Conservation (phyloP, 2,329 filamentous ascomycete genomes). For the Orbilia brochopaga region DNA sequence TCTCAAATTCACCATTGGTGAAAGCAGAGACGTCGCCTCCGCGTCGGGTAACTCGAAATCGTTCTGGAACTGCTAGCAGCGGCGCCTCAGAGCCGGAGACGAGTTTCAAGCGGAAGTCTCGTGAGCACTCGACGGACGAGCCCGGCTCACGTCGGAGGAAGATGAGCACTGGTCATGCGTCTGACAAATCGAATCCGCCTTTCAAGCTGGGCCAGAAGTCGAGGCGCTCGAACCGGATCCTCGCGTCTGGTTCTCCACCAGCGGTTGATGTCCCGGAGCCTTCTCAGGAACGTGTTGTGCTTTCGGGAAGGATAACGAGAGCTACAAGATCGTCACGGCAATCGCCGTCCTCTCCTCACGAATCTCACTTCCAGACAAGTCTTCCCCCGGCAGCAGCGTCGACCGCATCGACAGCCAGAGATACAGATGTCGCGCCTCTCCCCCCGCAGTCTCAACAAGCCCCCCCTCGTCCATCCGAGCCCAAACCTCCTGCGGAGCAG, state of each 20-base stretch:
- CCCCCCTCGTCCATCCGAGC: background rate
- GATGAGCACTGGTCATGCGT: slow-evolving; percentile 2
- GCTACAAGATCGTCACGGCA: slow-evolving; percentile 26
- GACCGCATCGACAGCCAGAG: background rate
- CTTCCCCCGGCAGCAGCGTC: slow-evolving; percentile 1
- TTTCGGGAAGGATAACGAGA: slow-evolving; percentile 32
- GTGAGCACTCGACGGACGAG: slow-evolving; percentile 39
- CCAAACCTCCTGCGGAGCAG: slow-evolving; percentile 12
- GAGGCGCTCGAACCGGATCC: slow-evolving; percentile 29
- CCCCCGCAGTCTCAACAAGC: background rate
- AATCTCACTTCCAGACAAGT: slow-evolving; percentile 3
- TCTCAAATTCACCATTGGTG: slow-evolving; percentile 7
- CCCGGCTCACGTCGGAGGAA: slow-evolving; percentile 32
- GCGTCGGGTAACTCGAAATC: slow-evolving; percentile 16
- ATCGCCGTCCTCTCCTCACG: slow-evolving; percentile 18
- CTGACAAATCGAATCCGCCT: slow-evolving; percentile 12
- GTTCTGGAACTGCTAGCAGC: slow-evolving; percentile 42
- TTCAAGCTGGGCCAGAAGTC: slow-evolving; percentile 36
- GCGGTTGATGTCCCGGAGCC: background rate
- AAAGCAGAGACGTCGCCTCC: background rate
- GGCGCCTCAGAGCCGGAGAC: slow-evolving; percentile 23
- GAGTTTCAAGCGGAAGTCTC: slow-evolving; percentile 39
- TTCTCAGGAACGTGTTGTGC: slow-evolving; percentile 16
- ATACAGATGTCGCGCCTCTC: background rate
- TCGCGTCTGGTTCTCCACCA: slow-evolving; percentile 8